These are phyloP conservation scores for Lipomyces spencermartinsiae DNA, from an alignment of 805 yeast genomes.

Conservation along the genomic window DNA sequence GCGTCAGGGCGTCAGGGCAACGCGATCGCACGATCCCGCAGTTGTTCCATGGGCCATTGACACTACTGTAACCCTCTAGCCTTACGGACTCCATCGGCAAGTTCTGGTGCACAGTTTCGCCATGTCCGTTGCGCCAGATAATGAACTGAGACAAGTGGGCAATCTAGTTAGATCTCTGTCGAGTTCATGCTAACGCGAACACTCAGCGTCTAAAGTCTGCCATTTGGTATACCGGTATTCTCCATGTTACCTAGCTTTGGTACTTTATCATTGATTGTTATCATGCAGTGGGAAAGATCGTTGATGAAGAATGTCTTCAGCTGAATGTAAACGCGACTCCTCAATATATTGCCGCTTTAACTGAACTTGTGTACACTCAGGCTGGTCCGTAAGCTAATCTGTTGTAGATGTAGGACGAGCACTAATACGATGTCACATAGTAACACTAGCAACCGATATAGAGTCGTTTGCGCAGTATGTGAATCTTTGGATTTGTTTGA, in stretches of 20 bases:
- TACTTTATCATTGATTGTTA: neutral
- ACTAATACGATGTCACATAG: conserved; percentile 21
- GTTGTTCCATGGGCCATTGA: no score
- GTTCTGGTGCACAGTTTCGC: neutral
- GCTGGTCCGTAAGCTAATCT: conserved; percentile 33
- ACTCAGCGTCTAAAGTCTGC: conserved; percentile 41
- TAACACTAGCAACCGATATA: conserved; percentile 42
- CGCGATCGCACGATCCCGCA: neutral
- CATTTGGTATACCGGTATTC: conserved; percentile 42
- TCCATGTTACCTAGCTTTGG: neutral
- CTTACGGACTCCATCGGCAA: neutral
- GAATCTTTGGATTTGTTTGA: neutral
- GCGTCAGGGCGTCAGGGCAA: neutral
- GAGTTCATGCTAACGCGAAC: neutral
- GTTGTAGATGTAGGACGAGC: neutral
- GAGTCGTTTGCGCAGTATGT: conserved; percentile 45
- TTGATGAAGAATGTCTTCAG: conserved; percentile 42
- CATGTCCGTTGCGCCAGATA: neutral
- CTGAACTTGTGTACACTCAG: conserved; percentile 46
- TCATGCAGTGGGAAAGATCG: conserved; percentile 41
- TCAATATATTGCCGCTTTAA: conserved; percentile 45
- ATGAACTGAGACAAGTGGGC: conserved; percentile 1
- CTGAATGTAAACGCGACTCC: conserved; percentile 43
- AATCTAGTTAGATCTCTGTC: neutral
- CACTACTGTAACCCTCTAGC: no score